A percentile compares a stretch with the other conserved stretches of the same genome.
These are phyloP conservation scores for Nematocida homosporus DNA, from an alignment of 371 early-diverging fungal species.

Conservation along the genomic window DNA sequence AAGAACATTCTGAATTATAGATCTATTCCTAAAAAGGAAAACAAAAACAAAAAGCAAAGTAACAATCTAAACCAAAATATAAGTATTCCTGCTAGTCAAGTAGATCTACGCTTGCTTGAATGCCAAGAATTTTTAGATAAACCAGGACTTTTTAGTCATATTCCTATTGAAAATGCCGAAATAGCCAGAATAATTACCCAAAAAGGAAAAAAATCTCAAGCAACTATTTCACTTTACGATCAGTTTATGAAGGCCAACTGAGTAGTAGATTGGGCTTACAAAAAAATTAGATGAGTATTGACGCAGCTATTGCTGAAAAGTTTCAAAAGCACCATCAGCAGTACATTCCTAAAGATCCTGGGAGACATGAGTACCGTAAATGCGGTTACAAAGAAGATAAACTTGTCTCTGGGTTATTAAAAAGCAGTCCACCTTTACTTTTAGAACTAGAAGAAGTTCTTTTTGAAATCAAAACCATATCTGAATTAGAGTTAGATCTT, in stretches of 20 bases:
- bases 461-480: conserved; percentile 2
- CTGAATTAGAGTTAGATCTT: background rate
- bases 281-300: background rate
- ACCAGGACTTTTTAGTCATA: conserved; percentile 3
- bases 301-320: conserved; percentile 10
- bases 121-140: conserved; percentile 8
- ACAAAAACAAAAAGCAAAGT: background rate
- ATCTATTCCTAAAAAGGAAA: background rate
- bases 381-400: conserved; percentile 17
- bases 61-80: background rate
- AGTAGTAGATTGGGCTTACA: background rate
- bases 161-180: conserved; percentile 31
- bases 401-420: too few species aligned
- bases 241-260: background rate
- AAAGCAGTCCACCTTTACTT: too few species aligned
- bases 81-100: background rate
- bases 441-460: conserved; percentile 37
- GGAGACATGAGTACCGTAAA: conserved; percentile 38
- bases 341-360: conserved; percentile 40
- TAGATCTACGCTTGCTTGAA: conserved; percentile 14
- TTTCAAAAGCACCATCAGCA: background rate
- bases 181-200: conserved; percentile 7
- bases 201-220: conserved; percentile 7
- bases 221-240: conserved; percentile 10
- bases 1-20: conserved; percentile 17